These are phyloP conservation scores for Cryomyces antarcticus DNA, from an alignment of 495 filamentous ascomycete genomes.

Conservation along the genomic window DNA sequence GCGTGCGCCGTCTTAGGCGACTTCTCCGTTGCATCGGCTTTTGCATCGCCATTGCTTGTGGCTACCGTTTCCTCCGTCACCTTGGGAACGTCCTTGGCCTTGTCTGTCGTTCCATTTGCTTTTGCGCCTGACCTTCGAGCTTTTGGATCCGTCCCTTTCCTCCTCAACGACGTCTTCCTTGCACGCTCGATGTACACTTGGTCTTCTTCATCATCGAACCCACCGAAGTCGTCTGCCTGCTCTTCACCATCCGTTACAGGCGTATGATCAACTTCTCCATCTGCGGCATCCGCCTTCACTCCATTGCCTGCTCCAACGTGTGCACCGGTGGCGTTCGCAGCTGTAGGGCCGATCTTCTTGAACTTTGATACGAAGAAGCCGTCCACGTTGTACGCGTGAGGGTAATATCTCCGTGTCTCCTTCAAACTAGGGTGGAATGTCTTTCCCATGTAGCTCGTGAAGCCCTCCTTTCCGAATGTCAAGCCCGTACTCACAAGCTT, in stretches of 20 bases:
- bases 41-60: no score
- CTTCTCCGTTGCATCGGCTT: no score
- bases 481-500: conserved; percentile 83
- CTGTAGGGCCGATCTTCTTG: conserved; percentile 70
- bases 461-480: conserved; percentile 81
- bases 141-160: conserved; percentile 47
- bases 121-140: not conserved
- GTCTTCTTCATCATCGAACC: conserved; percentile 43
- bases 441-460: conserved; percentile 73
- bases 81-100: no score
- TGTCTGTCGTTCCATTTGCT: not conserved
- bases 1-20: no score
- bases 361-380: conserved; percentile 97
- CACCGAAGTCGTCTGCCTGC: conserved; percentile 36
- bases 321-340: conserved; percentile 28
- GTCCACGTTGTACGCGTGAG: conserved; percentile 89
- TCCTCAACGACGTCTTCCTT: conserved; percentile 33
- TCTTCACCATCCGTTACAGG: conserved; percentile 24
- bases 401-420: conserved; percentile 75
- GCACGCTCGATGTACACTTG: conserved; percentile 36
- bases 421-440: conserved; percentile 71
- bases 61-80: no score
- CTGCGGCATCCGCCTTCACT: conserved; percentile 8
- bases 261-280: conserved; percentile 24
- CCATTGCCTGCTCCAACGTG: conserved; percentile 11